Evolutionary conservation across 495 filamentous ascomycete genomes (phyloP), one percentile per base, ranked within the genome.

Genomic region (Lindgomyces ingoldianus): DNA sequence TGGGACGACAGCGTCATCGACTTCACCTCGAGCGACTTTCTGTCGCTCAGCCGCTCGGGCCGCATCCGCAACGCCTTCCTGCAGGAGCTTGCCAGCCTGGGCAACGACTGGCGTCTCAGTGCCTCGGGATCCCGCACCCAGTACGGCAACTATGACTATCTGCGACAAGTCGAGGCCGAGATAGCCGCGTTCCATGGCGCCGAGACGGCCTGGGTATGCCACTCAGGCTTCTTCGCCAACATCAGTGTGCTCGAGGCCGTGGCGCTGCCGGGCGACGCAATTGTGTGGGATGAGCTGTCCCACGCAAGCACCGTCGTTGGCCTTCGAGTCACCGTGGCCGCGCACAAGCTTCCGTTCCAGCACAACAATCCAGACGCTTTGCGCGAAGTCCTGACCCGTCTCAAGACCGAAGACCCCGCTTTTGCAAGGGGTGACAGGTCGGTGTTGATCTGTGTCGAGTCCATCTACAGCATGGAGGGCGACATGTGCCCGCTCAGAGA

Each of bases 401-500:
- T 53, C 9, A 29, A 14, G 19, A 19, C 8, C 10, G 45, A 10
- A 8, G 8, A 11, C 8, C 45, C 45, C 21, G 10, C 21, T 8
- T 68, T 27, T 61, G 2, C 89, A 93, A 68, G 88, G 87, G 79
- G 81, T 3, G 62, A 71, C 29, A 64, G 68, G 18, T 84, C 79
- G 62, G 75, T 86, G 4, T 86, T 92, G 64, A 78, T 92, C n/a
- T 84, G 84, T 0, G 76, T 91, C 0, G 89, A 93, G 70, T 80
- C 80, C 2, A 74, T 91, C 18, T 93, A 93, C 72, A 89, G 85
- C 57, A 93, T 93, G 89, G 88, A 92, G 69, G 89, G 89, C 0
- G 88, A 91, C 73, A 69, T 89, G 10, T 82, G 81, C 9, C 87
- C 87, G 0, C 74, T 93, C 12, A 65, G 70, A 11, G 78, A 86